Evolutionary conservation across 2,329 filamentous ascomycete genomes (phyloP).

Genomic region (Coleophoma cylindrospora): DNA sequence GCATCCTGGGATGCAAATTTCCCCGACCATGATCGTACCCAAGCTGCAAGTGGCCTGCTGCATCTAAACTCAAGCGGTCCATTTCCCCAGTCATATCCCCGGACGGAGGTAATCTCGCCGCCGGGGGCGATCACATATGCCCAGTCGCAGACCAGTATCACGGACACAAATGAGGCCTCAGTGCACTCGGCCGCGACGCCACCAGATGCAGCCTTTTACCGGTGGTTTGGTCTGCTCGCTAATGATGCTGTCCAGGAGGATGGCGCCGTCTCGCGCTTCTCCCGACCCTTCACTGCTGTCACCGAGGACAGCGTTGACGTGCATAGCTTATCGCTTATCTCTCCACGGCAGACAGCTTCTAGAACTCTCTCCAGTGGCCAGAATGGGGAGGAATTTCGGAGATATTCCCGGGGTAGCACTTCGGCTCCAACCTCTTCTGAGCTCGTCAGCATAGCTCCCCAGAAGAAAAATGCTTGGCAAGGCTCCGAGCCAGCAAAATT

Average conservation of each 20-base stretch:
- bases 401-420: conserved; percentile 5
- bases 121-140: neutral
- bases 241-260: conserved; percentile 7
- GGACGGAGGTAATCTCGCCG: neutral
- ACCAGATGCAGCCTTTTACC: conserved; percentile 3
- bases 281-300: neutral
- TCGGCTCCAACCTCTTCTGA: conserved; percentile 5
- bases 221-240: conserved; percentile 9
- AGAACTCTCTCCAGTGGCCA: neutral
- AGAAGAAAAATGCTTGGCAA: conserved; percentile 12
- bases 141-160: neutral
- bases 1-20: neutral
- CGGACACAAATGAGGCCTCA: neutral
- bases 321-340: neutral
- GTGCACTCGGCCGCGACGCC: conserved; percentile 2
- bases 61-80: conserved; percentile 1
- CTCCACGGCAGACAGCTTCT: neutral
- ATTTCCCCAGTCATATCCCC: neutral
- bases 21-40: conserved; percentile 2
- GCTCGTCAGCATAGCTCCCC: neutral
- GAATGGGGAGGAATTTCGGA: neutral
- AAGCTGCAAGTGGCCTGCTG: conserved; percentile 3
- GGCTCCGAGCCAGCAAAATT: conserved; percentile 13
- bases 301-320: neutral
- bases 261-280: conserved; percentile 9